These are phyloP conservation scores for Mycocentrospora acerina DNA, from an alignment of 2,329 filamentous ascomycete species.

Conservation along the genomic window DNA sequence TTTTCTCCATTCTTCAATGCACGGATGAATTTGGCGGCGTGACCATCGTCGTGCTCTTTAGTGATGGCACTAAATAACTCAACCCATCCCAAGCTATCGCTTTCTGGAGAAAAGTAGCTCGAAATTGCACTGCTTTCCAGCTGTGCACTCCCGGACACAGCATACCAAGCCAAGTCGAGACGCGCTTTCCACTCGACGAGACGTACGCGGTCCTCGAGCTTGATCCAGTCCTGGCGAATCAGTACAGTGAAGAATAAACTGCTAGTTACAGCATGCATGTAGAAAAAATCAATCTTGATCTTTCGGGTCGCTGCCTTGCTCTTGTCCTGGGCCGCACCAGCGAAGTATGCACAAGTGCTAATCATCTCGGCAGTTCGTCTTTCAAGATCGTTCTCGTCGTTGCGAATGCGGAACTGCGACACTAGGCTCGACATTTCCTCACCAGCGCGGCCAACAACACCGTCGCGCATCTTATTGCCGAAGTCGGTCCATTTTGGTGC, in stretches of 20 bases:
- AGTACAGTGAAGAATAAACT: constrained; percentile 37
- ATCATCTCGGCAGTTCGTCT: constrained; percentile 6
- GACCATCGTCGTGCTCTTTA: constrained; percentile 37
- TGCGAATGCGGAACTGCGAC: no score
- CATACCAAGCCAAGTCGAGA: constrained; percentile 25
- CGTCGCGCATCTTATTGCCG: constrained; percentile 66
- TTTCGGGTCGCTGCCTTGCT: constrained; percentile 2
- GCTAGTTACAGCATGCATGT: constrained; percentile 37
- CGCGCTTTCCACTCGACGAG: constrained; percentile 28
- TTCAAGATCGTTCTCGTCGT: neutral
- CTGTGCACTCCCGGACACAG: constrained; percentile 5
- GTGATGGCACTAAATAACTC: constrained; percentile 19
- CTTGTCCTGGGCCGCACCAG: neutral
- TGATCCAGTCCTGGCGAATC: constrained; percentile 34
- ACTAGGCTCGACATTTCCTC: no score
- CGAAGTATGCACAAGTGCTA: constrained; percentile 9
- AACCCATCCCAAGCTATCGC: constrained; percentile 17
- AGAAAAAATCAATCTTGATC: constrained; percentile 32
- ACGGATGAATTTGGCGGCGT: constrained; percentile 40
- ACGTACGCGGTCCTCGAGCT: constrained; percentile 24
- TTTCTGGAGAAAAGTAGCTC: no score
- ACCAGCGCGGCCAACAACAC: constrained; percentile 53
- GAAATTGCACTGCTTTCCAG: neutral
- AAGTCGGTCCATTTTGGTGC: constrained; percentile 55
- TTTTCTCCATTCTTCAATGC: constrained; percentile 35